Evolutionary conservation across 306 rosid genomes (phyloP).

Genomic region (Vigna hirtella): DNA sequence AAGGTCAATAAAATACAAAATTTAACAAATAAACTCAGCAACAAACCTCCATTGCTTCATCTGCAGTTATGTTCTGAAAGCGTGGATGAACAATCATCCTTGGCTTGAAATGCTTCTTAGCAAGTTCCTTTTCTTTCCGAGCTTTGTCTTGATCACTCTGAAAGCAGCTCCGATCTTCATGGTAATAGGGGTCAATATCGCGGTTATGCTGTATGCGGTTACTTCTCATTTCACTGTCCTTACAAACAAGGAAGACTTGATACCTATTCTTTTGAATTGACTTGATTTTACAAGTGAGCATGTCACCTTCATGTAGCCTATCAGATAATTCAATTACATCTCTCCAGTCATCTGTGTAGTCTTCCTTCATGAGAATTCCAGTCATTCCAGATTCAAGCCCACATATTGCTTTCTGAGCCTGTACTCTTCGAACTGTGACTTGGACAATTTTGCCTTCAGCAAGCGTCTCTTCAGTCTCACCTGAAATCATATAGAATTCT

Average conservation of each 20-base stretch:
- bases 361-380: slow-evolving; percentile 96
- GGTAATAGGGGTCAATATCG: slow-evolving; percentile 74
- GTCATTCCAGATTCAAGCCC: slow-evolving; percentile 96
- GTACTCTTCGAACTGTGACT: slow-evolving; percentile 89
- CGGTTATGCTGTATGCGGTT: slow-evolving; percentile 64
- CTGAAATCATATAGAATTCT: slow-evolving; percentile 94
- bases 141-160: slow-evolving; percentile 87
- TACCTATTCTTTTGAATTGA: slow-evolving; percentile 94
- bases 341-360: slow-evolving; percentile 88
- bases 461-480: slow-evolving; percentile 93
- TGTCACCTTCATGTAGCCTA: slow-evolving; percentile 84
- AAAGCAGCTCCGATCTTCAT: slow-evolving; percentile 79
- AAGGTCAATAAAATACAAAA: not conserved
- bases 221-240: slow-evolving; percentile 92
- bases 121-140: slow-evolving; percentile 90
- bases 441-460: slow-evolving; percentile 94
- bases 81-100: slow-evolving; percentile 99
- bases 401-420: slow-evolving; percentile 85
- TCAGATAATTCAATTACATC: slow-evolving; percentile 87
- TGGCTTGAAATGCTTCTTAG: slow-evolving; percentile 93
- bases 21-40: slow-evolving; percentile 26
- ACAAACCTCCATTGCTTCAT: slow-evolving; percentile 94
- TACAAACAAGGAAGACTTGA: slow-evolving; percentile 89
- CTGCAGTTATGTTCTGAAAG: slow-evolving; percentile 94
- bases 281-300: slow-evolving; percentile 94